Evolutionary conservation across 2,329 filamentous ascomycete genomes (phyloP).

Genomic region (Eutypella sp.): DNA sequence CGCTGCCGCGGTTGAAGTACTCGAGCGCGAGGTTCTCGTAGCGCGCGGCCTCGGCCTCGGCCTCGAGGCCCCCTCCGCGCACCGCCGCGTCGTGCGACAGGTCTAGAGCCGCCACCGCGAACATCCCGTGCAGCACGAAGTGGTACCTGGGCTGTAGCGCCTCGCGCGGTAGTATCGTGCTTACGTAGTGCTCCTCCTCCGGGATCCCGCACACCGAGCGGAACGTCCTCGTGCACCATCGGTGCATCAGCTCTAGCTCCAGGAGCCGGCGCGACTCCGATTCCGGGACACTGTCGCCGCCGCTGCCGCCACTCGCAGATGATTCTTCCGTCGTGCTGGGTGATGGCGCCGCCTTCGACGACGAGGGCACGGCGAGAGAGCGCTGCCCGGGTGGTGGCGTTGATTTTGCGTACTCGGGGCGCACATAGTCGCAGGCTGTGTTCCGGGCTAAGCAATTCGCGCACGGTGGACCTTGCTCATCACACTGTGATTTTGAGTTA

Average conservation of each 20-base stretch:
- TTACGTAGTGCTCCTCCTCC: constrained; percentile 30
- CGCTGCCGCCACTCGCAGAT: neutral
- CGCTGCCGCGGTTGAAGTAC: constrained; percentile 28
- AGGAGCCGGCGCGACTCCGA: constrained; percentile 21
- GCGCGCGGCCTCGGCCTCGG: constrained; percentile 12
- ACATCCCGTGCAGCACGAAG: constrained; percentile 34
- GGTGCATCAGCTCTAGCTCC: constrained; percentile 48
- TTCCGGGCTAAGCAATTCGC: constrained; percentile 26
- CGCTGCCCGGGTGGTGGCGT: neutral
- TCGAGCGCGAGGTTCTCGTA: constrained; percentile 29
- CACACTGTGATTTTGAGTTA: constrained; percentile 23
- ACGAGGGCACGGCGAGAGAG: neutral
- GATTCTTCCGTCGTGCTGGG: neutral
- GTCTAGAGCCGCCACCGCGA: constrained; percentile 31
- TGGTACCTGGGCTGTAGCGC: constrained; percentile 34
- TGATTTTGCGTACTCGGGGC: neutral
- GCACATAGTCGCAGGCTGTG: constrained; percentile 2
- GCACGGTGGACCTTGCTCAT: constrained; percentile 32
- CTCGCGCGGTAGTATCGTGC: constrained; percentile 27
- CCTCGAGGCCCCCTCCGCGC: too few relatives aligned
- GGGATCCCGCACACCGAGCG: constrained; percentile 33
- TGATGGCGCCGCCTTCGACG: neutral
- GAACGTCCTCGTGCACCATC: constrained; percentile 43
- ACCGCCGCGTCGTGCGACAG: constrained; percentile 17
- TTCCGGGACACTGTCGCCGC: too few relatives aligned